Conservation (phyloP, 495 filamentous ascomycete genomes). For the Aspergillus saccharolyticus region DNA sequence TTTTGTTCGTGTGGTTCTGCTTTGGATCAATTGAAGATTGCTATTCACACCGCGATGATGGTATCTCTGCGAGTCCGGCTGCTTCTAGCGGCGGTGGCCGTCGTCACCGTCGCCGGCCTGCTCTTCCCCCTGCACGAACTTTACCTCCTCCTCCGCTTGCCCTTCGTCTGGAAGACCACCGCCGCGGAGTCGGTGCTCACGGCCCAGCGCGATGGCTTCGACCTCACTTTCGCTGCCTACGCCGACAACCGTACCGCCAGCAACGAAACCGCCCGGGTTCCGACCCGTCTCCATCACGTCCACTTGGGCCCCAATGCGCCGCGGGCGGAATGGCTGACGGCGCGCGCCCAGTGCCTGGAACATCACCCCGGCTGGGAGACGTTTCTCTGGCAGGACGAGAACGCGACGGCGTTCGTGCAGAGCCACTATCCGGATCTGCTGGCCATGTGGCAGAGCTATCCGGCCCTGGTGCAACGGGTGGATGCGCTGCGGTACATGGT, state of each 20-base stretch:
- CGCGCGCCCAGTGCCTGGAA: conserved; percentile 4
- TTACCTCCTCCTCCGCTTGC: conserved; percentile 7
- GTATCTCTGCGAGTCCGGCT: not conserved
- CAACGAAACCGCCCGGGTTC: not conserved
- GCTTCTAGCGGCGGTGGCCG: not conserved
- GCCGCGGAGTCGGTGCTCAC: conserved; percentile 4
- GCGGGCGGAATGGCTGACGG: conserved; percentile 1
- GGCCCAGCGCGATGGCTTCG: conserved; percentile 5
- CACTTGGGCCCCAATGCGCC: not conserved
- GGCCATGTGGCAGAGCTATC: conserved; percentile 7
- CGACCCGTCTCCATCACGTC: conserved; percentile 8
- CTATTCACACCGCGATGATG: too few species aligned
- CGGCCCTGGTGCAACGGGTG: conserved; percentile 11
- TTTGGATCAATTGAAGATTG: too few species aligned
- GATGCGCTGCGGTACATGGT: conserved; percentile 13
- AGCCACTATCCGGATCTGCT: conserved; percentile 3
- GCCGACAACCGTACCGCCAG: not conserved
- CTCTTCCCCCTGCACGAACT: not conserved
- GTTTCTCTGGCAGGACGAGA: conserved; percentile 5
- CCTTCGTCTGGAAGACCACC: conserved; percentile 3
- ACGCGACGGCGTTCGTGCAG: conserved; percentile 5
- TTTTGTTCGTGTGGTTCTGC: too few species aligned
- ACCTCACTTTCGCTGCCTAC: conserved; percentile 9
- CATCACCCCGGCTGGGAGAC: conserved; percentile 5
- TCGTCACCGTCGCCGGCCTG: not conserved